phyloP scores from a whole-genome alignment of 73 alveolate genomes.

The Blepharisma stoltei region DNA sequence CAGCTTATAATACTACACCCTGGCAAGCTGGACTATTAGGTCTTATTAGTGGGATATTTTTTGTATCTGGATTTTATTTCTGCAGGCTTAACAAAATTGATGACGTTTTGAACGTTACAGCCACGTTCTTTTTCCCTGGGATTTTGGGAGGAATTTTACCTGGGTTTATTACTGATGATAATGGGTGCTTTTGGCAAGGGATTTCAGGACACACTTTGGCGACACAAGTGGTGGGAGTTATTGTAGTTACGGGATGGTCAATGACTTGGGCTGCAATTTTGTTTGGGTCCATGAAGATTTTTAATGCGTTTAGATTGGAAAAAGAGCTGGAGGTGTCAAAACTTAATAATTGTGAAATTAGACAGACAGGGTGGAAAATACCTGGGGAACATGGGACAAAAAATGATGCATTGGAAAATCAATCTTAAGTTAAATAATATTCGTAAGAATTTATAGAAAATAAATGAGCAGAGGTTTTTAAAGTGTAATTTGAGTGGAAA shows the following conservation, averaged over 20 bases:
- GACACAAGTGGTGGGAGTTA: background rate
- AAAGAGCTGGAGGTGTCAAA: background rate
- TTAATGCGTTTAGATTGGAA: background rate
- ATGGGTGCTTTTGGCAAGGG: slow-evolving; percentile 23
- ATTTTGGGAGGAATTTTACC: slow-evolving; percentile 9
- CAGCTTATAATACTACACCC: background rate
- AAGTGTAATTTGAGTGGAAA: too few relatives aligned
- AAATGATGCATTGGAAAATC: too few relatives aligned
- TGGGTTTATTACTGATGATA: slow-evolving; percentile 9
- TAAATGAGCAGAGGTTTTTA: too few relatives aligned
- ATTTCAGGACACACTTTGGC: background rate
- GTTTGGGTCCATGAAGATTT: background rate
- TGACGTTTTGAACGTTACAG: background rate
- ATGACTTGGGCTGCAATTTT: background rate
- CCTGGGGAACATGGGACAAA: too few relatives aligned
- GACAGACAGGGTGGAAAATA: too few relatives aligned
- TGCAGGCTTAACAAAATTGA: background rate
- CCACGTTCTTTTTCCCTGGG: slow-evolving; percentile 20
- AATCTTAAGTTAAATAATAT: too few relatives aligned
- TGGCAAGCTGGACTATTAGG: slow-evolving; percentile 27
- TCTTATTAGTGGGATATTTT: background rate
- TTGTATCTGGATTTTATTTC: background rate
- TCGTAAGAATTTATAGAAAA: too few relatives aligned
- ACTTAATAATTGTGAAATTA: too few relatives aligned
- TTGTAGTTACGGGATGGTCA: slow-evolving; percentile 23